Base-by-base conservation (phyloP, 306 rosid genomes). In the Arachis hypogaea region DNA sequence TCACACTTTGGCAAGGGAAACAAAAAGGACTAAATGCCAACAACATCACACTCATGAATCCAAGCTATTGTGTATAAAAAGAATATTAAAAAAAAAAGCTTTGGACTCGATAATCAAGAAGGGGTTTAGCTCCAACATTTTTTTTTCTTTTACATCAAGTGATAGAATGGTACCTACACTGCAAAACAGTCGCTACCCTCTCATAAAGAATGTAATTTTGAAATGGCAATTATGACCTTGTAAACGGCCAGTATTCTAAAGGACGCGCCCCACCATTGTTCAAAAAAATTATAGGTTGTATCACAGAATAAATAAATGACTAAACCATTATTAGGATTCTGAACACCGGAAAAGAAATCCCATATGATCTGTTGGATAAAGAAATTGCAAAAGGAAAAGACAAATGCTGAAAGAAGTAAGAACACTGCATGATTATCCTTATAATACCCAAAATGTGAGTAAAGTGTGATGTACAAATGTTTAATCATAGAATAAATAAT, bases 401-500 rank as follows among this genome's bases (percentile, higher is more conserved):
- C 66, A 73, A 52, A 63, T 61, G 47, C 56, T 4, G 74, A 29
- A 78, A 73, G 78, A 67, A 69, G 40, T 71, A 68, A 73, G 78
- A 67, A 69, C 64, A 62, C 56, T 57, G 71, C 50, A 59, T 50
- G 81, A 80, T 33, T 33, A 33, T 81, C 87, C 79, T 70, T 18
- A 54, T 29, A 83, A 74, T 57, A 9, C 78, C 86, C 80, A 69
- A 57, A 86, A 86, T 64, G 63, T 63, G 63, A 86, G 86, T 73
- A 77, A 90, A 87, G 90, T 63, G 59, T 74, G 65, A 66, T 46
- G 59, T 60, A 83, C 46, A 69, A 67, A 70, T 46, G 28, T 70
- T 29, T 46, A 60, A 30, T 73, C 7, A 43, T 44, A 43, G 73
- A 55, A 52, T 79, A 65, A 54, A 56, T n/a, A 79, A 70, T 58